Evolutionary conservation across 2,329 filamentous ascomycete species (phyloP).

Genomic region (Alternaria sp.): DNA sequence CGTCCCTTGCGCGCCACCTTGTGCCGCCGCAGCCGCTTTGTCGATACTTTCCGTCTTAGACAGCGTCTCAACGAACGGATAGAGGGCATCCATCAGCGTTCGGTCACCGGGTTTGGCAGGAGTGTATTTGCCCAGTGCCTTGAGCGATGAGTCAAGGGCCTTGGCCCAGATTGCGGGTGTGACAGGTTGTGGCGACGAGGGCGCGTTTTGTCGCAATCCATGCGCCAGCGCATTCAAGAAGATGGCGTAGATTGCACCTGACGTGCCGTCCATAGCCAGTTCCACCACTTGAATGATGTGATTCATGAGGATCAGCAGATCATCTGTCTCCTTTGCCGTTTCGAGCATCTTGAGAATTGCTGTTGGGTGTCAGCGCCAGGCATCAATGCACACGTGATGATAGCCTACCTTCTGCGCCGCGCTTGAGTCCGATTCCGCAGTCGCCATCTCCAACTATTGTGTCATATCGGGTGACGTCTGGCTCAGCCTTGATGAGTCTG

Average conservation of each 20-base stretch:
- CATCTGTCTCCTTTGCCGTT: slow-evolving; percentile 56
- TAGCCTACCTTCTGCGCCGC: slow-evolving; percentile 74
- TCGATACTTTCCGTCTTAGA: slow-evolving; percentile 68
- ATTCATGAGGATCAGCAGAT: slow-evolving; percentile 65
- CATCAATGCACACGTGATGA: slow-evolving; percentile 34
- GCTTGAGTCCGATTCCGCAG: slow-evolving; percentile 84
- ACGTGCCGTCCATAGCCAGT: slow-evolving; percentile 75
- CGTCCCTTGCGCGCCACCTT: slow-evolving; percentile 78
- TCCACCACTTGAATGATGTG: slow-evolving; percentile 70
- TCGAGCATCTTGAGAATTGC: slow-evolving; percentile 53
- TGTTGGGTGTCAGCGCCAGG: slow-evolving; percentile 33
- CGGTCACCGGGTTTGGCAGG: slow-evolving; percentile 88
- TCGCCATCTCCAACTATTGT: slow-evolving; percentile 90
- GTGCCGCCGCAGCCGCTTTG: slow-evolving; percentile 76
- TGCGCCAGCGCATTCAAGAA: slow-evolving; percentile 86
- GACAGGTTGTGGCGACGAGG: slow-evolving; percentile 52
- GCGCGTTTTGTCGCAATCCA: slow-evolving; percentile 64
- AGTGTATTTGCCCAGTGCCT: slow-evolving; percentile 76
- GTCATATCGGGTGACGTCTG: slow-evolving; percentile 70
- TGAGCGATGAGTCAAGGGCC: slow-evolving; percentile 73
- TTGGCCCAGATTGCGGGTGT: slow-evolving; percentile 64
- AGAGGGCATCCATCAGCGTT: slow-evolving; percentile 86
- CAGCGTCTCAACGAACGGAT: slow-evolving; percentile 82
- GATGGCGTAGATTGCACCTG: slow-evolving; percentile 81
- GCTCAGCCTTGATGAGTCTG: slow-evolving; percentile 68